These are phyloP conservation scores for Thelephora ganbajun DNA, from an alignment of 768 basidiomycete species.

Conservation along the genomic window DNA sequence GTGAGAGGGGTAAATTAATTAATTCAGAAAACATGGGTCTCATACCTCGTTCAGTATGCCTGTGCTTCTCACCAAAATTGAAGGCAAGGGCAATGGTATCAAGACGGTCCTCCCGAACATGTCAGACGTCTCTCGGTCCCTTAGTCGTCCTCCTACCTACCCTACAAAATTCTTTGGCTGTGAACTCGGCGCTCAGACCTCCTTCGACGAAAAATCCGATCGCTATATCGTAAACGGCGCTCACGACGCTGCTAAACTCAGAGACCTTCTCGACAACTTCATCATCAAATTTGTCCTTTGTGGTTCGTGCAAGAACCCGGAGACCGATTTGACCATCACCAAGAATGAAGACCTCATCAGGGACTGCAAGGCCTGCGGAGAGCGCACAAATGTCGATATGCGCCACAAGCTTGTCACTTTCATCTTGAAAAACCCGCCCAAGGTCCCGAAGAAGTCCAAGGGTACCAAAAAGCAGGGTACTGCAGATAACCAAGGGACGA, in stretches of 20 bases:
- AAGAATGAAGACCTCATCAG: constrained; percentile 83
- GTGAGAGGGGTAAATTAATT: constrained; percentile 22
- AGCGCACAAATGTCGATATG: constrained; percentile 87
- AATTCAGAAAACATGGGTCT: not conserved
- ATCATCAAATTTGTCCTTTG: constrained; percentile 99
- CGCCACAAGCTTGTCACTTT: constrained; percentile 92
- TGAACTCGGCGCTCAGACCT: constrained; percentile 95
- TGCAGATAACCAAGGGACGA: constrained; percentile 34
- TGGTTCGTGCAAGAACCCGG: constrained; percentile 96
- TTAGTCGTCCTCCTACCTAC: constrained; percentile 89
- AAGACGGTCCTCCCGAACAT: constrained; percentile 99
- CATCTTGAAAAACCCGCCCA: constrained; percentile 95
- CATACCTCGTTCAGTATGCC: constrained; percentile 62
- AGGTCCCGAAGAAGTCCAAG: constrained; percentile 63
- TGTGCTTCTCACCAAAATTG: constrained; percentile 85
- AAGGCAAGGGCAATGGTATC: constrained; percentile 99
- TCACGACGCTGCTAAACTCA: constrained; percentile 80
- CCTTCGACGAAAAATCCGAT: constrained; percentile 92
- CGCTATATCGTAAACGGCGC: constrained; percentile 98
- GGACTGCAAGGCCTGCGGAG: constrained; percentile 98
- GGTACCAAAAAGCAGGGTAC: constrained; percentile 32
- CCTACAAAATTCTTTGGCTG: constrained; percentile 99
- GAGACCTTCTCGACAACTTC: constrained; percentile 91
- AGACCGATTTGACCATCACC: constrained; percentile 89
- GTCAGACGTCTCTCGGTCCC: constrained; percentile 91